Evolutionary conservation across 495 filamentous ascomycete genomes (phyloP).

Genomic region (Niebla homalea): DNA sequence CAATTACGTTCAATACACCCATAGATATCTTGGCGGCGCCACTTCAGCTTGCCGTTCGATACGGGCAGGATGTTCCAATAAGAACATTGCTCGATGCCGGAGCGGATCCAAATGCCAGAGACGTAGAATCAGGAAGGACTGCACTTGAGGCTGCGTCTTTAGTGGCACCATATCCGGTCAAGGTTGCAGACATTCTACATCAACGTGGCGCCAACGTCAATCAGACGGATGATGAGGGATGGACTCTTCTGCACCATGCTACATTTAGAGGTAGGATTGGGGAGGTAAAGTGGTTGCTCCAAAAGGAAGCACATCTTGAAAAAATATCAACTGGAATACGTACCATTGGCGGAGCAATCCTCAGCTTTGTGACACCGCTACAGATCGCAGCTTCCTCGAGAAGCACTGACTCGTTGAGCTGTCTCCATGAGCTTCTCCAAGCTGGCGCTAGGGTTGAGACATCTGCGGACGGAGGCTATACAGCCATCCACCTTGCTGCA

Average conservation of each 20-base stretch:
- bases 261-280: not conserved
- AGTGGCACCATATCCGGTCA: no score
- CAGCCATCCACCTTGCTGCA: no score
- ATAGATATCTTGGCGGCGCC: not conserved
- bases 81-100: not conserved
- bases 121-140: not conserved
- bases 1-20: no score
- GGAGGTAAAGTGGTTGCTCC: not conserved
- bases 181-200: not conserved
- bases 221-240: not conserved
- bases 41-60: not conserved
- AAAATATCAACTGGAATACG: not conserved
- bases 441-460: no score
- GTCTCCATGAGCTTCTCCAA: no score
- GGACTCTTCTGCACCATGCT: not conserved
- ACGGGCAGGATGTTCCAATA: not conserved
- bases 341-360: not conserved
- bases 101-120: not conserved
- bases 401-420: no score
- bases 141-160: not conserved
- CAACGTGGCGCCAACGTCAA: not conserved
- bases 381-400: no score
- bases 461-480: no score
- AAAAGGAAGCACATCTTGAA: not conserved
- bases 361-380: no score